Evolutionary conservation across 768 basidiomycete species (phyloP).

Genomic region (Mrakia frigida): DNA sequence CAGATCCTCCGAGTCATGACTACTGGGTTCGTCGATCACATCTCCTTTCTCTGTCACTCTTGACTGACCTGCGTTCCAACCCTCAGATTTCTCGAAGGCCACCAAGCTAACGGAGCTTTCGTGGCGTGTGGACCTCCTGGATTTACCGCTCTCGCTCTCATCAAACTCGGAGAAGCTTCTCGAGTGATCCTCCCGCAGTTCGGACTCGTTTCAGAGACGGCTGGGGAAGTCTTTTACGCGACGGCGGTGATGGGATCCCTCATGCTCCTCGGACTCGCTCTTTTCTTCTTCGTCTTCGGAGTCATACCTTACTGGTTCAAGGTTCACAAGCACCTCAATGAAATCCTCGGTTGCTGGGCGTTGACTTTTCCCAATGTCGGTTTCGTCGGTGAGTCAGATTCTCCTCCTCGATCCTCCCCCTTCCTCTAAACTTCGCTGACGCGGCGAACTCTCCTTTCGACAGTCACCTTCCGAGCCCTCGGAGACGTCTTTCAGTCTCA

Average conservation of each 20-base stretch:
- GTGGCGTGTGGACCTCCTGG: conserved; percentile 21
- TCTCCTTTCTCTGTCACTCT: too few relatives aligned
- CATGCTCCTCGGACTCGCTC: conserved; percentile 20
- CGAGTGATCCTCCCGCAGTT: conserved; percentile 6
- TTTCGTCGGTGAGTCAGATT: background rate
- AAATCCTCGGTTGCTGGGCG: conserved; percentile 23
- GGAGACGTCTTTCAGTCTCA: conserved; percentile 15
- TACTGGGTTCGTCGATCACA: conserved; percentile 11
- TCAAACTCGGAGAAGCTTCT: conserved; percentile 7
- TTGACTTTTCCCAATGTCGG: conserved; percentile 18
- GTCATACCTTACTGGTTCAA: conserved; percentile 22
- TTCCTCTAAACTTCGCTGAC: background rate
- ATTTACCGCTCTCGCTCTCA: conserved; percentile 11
- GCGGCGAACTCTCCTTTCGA: background rate
- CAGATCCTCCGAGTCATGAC: conserved; percentile 21
- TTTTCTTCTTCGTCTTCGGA: conserved; percentile 19
- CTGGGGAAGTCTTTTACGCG: conserved; percentile 13
- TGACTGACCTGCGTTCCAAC: too few relatives aligned
- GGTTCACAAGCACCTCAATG: conserved; percentile 22
- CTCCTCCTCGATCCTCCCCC: background rate
- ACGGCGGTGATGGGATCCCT: background rate
- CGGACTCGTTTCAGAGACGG: background rate
- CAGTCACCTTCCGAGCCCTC: conserved; percentile 19
- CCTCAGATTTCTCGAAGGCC: conserved; percentile 17
- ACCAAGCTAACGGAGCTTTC: conserved; percentile 19